These are phyloP conservation scores for Choiromyces venosus DNA, from an alignment of 495 filamentous ascomycete species.

Conservation along the genomic window DNA sequence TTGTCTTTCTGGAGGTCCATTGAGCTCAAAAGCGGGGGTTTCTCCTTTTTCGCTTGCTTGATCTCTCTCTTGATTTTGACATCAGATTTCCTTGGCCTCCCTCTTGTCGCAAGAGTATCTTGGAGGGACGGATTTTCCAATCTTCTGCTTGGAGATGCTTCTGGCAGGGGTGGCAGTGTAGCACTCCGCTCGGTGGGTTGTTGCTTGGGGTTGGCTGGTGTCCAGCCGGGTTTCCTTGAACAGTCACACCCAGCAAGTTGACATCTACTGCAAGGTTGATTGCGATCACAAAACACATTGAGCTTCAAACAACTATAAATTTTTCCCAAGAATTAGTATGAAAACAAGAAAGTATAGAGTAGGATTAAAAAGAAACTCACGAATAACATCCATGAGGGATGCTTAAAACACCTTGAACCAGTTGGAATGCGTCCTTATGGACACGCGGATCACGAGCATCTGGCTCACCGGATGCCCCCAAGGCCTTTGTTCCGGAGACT, in stretches of 20 bases:
- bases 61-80: slow-evolving; percentile 13
- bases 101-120: slow-evolving; percentile 9
- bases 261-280: background rate
- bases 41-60: slow-evolving; percentile 14
- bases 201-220: background rate
- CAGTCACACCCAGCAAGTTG: background rate
- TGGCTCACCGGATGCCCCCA: background rate
- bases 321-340: background rate
- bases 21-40: background rate
- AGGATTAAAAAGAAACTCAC: background rate
- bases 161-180: background rate
- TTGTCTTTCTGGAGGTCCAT: slow-evolving; percentile 31
- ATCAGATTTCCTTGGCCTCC: slow-evolving; percentile 8
- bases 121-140: background rate
- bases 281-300: background rate
- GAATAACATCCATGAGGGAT: background rate
- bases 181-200: background rate
- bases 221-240: accelerated
- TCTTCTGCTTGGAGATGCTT: background rate
- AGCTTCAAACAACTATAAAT: background rate
- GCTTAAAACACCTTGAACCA: background rate
- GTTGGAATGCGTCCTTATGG: background rate
- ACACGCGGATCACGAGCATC: background rate
- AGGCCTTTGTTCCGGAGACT: background rate
- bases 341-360: background rate